Conservation (phyloP, 306 rosid species). For the Herpetospermum pedunculosum region DNA sequence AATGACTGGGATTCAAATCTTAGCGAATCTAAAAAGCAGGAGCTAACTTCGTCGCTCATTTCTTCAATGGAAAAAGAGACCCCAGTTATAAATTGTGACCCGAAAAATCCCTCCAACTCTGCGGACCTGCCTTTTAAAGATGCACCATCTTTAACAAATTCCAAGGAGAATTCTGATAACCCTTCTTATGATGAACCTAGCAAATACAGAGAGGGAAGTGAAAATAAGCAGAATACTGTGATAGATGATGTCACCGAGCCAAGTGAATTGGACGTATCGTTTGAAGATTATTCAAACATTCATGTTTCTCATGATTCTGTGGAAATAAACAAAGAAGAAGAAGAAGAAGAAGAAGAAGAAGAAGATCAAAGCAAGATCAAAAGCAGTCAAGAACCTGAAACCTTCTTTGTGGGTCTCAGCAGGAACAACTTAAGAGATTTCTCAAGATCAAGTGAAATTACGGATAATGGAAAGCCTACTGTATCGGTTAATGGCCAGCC, state of each 20-base stretch:
- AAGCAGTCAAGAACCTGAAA: slow-evolving; percentile 13
- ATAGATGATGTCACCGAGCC: slow-evolving; percentile 13
- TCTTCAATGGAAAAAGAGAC: slow-evolving; percentile 16
- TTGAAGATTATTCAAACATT: slow-evolving; percentile 20
- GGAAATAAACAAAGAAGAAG: slow-evolving; percentile 15
- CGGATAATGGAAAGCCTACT: slow-evolving; percentile 16
- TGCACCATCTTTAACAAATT: slow-evolving; percentile 9
- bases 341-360: slow-evolving; percentile 11
- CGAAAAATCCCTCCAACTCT: slow-evolving; percentile 7
- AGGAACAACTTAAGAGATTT: slow-evolving; percentile 24
- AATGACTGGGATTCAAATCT: slow-evolving; percentile 14
- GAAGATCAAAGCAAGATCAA: slow-evolving; percentile 19
- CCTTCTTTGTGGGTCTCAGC: slow-evolving; percentile 17
- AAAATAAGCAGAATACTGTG: slow-evolving; percentile 8
- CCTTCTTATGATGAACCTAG: slow-evolving; percentile 9
- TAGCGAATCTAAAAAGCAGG: slow-evolving; percentile 11
- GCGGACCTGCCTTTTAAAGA: slow-evolving; percentile 7
- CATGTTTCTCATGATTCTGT: slow-evolving; percentile 23
- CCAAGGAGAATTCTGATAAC: slow-evolving; percentile 16
- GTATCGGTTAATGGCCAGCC: slow-evolving; percentile 34
- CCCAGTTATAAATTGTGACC: background rate
- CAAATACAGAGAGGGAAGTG: slow-evolving; percentile 11
- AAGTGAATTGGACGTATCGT: slow-evolving; percentile 23
- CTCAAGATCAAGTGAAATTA: slow-evolving; percentile 19
- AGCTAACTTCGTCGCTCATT: slow-evolving; percentile 14